These are phyloP conservation scores for Bassia scoparia DNA, from an alignment of 148 eudicot genomes.

Conservation along the genomic window DNA sequence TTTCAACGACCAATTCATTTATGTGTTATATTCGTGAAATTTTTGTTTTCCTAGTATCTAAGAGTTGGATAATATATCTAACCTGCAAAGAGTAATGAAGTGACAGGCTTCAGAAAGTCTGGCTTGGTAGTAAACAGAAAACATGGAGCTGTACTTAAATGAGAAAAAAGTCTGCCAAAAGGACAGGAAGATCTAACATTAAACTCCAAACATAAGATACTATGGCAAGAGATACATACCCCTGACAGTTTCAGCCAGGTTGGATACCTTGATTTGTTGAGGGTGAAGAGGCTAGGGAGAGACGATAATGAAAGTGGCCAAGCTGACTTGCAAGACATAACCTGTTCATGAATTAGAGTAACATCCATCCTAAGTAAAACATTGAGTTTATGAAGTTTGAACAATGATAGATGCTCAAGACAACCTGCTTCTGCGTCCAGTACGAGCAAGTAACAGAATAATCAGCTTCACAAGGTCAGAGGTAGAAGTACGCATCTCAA, in stretches of 20 bases:
- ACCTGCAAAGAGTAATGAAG: neutral
- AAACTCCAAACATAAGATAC: neutral
- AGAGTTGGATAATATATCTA: neutral
- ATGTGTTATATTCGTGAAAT: no score
- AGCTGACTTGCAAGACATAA: conserved; percentile 76
- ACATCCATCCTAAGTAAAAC: neutral
- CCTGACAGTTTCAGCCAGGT: conserved; percentile 77
- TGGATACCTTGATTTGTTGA: conserved; percentile 78
- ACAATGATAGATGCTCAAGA: conserved; percentile 8
- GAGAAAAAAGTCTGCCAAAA: neutral
- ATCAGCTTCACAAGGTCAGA: conserved; percentile 58
- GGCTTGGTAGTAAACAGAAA: neutral
- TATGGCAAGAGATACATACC: conserved; percentile 33
- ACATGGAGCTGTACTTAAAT: neutral
- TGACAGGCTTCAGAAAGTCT: neutral
- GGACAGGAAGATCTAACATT: neutral
- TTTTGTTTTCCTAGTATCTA: neutral
- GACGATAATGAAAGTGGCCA: conserved; percentile 79
- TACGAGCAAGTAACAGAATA: conserved; percentile 69
- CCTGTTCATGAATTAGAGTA: conserved; percentile 44
- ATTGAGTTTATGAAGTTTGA: neutral
- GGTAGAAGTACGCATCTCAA: conserved; percentile 52
- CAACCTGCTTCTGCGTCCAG: conserved; percentile 84
- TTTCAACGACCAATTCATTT: neutral
- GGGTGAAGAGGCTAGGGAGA: conserved; percentile 96